A percentile compares a stretch with the other conserved stretches of the same genome.
Conservation (phyloP, 306 rosid species). For the Morella rubra region DNA sequence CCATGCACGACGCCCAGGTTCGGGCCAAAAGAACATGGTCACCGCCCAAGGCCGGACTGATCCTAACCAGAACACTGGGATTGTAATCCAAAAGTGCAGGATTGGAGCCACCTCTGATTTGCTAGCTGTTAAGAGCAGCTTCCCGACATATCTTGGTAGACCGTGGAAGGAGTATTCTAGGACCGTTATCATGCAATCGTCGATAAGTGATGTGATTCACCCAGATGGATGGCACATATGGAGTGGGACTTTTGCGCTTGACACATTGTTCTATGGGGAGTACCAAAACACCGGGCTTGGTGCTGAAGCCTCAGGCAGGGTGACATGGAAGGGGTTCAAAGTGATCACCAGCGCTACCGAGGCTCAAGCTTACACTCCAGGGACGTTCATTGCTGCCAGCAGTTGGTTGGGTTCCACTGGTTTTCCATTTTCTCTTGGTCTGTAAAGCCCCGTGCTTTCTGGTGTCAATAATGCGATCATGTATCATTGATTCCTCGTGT, state of each 20-base stretch:
- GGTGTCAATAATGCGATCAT: neutral
- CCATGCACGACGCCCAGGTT: conserved; percentile 68
- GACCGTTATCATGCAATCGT: conserved; percentile 66
- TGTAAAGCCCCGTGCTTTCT: conserved; percentile 18
- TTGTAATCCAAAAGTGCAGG: conserved; percentile 71
- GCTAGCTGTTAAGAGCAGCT: conserved; percentile 30
- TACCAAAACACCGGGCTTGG: conserved; percentile 73
- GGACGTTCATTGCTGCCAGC: conserved; percentile 59
- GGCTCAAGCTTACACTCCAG: conserved; percentile 59
- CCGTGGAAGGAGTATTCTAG: conserved; percentile 93
- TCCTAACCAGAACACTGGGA: conserved; percentile 92
- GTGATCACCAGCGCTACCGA: conserved; percentile 59
- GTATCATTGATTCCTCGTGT: neutral
- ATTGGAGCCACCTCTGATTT: conserved; percentile 79
- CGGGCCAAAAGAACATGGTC: conserved; percentile 89
- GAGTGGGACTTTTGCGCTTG: conserved; percentile 71
- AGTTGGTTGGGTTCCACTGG: conserved; percentile 69
- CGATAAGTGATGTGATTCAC: conserved; percentile 55
- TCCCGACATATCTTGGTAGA: conserved; percentile 71
- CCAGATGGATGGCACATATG: conserved; percentile 82
- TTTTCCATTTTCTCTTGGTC: conserved; percentile 72
- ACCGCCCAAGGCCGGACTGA: conserved; percentile 86
- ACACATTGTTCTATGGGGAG: conserved; percentile 67
- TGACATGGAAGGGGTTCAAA: conserved; percentile 67
- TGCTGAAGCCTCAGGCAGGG: conserved; percentile 61